Evolutionary conservation across 2,329 filamentous ascomycete species (phyloP).

Genomic region (Thelonectria discophora): DNA sequence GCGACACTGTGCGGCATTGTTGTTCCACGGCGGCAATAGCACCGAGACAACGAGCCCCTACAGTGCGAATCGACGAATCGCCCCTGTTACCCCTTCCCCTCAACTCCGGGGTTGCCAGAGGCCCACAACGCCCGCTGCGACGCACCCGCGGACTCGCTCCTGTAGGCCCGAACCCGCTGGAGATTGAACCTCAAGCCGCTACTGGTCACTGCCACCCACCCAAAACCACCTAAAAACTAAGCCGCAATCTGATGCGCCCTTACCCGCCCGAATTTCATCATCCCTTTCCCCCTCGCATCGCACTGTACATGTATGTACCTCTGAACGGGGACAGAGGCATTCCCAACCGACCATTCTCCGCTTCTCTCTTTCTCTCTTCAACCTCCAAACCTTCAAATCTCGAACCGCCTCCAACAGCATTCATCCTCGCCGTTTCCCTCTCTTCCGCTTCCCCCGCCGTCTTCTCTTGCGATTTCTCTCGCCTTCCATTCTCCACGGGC

Average conservation of each 20-base stretch:
- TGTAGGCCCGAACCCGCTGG: conserved; percentile 11
- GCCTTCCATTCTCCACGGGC: conserved; percentile 33
- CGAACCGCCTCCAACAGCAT: conserved; percentile 25
- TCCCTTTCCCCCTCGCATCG: conserved; percentile 40
- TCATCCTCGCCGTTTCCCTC: conserved; percentile 23
- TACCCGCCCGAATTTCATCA: conserved; percentile 34
- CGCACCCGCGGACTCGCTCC: background rate
- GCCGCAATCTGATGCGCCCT: conserved; percentile 38
- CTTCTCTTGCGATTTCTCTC: conserved; percentile 24
- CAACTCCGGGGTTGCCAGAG: conserved; percentile 20
- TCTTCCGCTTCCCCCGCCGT: conserved; percentile 17
- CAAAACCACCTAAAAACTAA: conserved; percentile 30
- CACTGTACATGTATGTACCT: conserved; percentile 13
- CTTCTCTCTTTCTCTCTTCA: conserved; percentile 30
- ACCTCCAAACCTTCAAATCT: conserved; percentile 17
- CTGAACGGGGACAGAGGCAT: conserved; percentile 1
- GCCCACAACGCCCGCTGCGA: conserved; percentile 27
- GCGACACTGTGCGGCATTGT: conserved; percentile 32
- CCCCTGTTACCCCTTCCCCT: conserved; percentile 15
- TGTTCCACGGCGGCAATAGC: background rate
- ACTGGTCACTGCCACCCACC: conserved; percentile 26
- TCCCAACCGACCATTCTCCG: conserved; percentile 27
- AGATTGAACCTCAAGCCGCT: conserved; percentile 1
- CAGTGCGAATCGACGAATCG: conserved; percentile 32
- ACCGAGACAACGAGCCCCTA: conserved; percentile 17